phyloP scores from a whole-genome alignment of 2,329 filamentous ascomycete species.

The Pleomassaria siparia region DNA sequence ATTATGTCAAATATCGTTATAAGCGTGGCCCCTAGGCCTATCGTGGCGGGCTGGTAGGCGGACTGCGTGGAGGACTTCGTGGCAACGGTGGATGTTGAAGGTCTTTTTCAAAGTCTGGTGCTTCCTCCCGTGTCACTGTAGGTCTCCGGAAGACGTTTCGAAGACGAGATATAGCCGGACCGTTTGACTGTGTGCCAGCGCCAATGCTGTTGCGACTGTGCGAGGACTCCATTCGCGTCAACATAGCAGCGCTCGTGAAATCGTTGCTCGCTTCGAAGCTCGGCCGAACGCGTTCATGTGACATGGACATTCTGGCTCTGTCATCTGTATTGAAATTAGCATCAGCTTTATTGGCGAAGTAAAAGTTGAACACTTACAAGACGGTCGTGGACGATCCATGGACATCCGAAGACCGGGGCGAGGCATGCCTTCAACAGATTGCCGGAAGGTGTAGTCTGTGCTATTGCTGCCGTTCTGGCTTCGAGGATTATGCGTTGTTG shows the following conservation, averaged over 20 bases:
- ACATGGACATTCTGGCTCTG: conserved; percentile 67
- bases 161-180: conserved; percentile 30
- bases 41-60: conserved; percentile 19
- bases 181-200: not conserved
- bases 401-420: conserved; percentile 36
- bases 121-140: conserved; percentile 36
- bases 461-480: conserved; percentile 93
- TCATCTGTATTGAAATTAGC: conserved; percentile 53
- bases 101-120: conserved; percentile 24
- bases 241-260: conserved; percentile 84
- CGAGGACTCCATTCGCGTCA: conserved; percentile 77
- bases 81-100: conserved; percentile 20
- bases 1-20: conserved; percentile 18
- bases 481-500: conserved; percentile 67
- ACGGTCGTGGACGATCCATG: conserved; percentile 63
- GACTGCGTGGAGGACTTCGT: conserved; percentile 24
- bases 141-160: conserved; percentile 35
- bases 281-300: conserved; percentile 80
- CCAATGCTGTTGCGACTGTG: conserved; percentile 34
- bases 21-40: conserved; percentile 9
- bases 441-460: conserved; percentile 75
- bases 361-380: conserved; percentile 47
- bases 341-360: no score
- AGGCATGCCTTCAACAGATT: conserved; percentile 37
- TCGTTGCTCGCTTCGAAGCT: conserved; percentile 88